Conservation (phyloP, 2,329 filamentous ascomycete species). For the Trichoderma sp. region DNA sequence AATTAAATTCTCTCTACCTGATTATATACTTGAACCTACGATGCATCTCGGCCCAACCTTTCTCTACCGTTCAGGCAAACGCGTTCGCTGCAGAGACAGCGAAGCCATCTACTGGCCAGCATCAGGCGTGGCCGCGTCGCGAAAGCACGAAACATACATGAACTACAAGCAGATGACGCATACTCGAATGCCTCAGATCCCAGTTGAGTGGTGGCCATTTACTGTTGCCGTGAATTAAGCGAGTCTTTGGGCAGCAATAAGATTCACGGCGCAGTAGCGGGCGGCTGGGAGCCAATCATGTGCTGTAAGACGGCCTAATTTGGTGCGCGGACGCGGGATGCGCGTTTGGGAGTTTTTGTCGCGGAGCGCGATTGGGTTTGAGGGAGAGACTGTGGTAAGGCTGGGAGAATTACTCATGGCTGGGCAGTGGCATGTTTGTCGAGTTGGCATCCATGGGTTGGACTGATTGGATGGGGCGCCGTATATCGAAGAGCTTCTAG, state of each 20-base stretch:
- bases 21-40: constrained; percentile 10
- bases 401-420: neutral
- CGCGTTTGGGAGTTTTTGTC: constrained; percentile 12
- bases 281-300: constrained; percentile 15
- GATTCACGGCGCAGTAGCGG: constrained; percentile 12
- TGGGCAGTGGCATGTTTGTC: neutral
- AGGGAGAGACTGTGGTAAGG: neutral
- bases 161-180: constrained; percentile 11
- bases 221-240: neutral
- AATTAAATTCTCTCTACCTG: neutral
- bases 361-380: constrained; percentile 9
- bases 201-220: neutral
- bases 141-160: constrained; percentile 31
- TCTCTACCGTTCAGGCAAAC: neutral
- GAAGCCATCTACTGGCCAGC: neutral
- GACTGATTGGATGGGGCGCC: neutral
- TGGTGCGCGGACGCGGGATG: constrained; percentile 20
- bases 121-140: constrained; percentile 27
- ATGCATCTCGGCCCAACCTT: constrained; percentile 14
- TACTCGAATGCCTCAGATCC: constrained; percentile 4
- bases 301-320: neutral
- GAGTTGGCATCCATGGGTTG: neutral
- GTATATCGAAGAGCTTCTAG: neutral
- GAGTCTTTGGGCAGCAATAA: constrained; percentile 18
- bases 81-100: constrained; percentile 21